Base-by-base conservation (phyloP, 306 rosid genomes). In the Cyclanthera cordifolia region DNA sequence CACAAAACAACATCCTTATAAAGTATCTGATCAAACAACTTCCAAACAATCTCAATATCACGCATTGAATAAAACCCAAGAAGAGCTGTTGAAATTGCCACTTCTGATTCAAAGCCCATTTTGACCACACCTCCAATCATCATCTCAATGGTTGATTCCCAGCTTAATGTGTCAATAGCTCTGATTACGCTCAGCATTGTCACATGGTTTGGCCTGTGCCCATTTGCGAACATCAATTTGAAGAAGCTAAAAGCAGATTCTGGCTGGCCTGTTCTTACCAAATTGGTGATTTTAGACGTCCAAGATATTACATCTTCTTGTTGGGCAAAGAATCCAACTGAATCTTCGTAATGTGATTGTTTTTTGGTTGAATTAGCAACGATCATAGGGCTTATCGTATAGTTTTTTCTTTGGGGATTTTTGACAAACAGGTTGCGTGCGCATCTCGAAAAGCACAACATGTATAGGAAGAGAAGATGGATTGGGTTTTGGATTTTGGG, bases 191-290 rank as follows among this genome's bases (percentile, higher is more conserved):
- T 55, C 37, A 69, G 19, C 30, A 75, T 43, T 15, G 74, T 69
- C 53, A 58, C 52, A 24, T 21, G 4, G 58, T 69, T 69, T 13
- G 78, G 78, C n/a, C 47, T 68, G 4, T 49, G 24, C 20, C 49
- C 78, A 67, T 68, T 47, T n/a, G 39, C 32, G 30, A 75, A 32
- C 78, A 68, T 75, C 59, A 5, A 48, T 49, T 48, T 57, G 52
- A 57, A 75, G 28, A 67, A 19, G 41, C 30, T 63, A 47, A 69
- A 17, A 28, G 70, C 74, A 19, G 63, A 37, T 1, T 75, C 57
- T 24, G 78, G 70, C 61, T 45, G 65, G 46, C 67, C 72, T 16
- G 63, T n/a, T 53, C 74, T 67, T 65, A 48, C 74, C 69, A 68
- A 30, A 48, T 52, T 32, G 5, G 74, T 67, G 51, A 75, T 67